Evolutionary conservation across 805 yeast species (phyloP).

Genomic region (Saccharomyces cerevisiae): DNA sequence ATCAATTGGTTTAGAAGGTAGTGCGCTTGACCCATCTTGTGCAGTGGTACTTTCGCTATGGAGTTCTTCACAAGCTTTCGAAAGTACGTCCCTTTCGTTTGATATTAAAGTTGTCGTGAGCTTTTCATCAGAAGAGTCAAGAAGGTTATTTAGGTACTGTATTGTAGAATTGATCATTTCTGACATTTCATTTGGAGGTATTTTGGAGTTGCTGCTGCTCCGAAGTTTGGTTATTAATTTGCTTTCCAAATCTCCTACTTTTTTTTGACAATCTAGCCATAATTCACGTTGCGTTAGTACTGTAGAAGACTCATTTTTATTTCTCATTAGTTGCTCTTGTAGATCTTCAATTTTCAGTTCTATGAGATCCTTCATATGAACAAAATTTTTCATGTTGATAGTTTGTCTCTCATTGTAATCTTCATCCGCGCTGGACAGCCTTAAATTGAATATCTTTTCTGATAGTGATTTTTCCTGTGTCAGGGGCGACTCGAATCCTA

Average conservation of each 20-base stretch:
- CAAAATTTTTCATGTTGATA: conserved; percentile 13
- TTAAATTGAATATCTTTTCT: conserved; percentile 9
- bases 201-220: neutral
- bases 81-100: conserved; percentile 17
- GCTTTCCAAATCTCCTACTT: conserved; percentile 17
- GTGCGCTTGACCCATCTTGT: neutral
- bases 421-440: conserved; percentile 4
- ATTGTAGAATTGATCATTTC: conserved; percentile 1
- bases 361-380: conserved; percentile 19
- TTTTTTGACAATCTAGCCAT: conserved; percentile 20
- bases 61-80: conserved; percentile 18
- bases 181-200: neutral
- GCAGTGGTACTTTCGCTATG: neutral
- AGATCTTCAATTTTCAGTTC: conserved; percentile 18
- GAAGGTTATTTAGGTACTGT: neutral
- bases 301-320: conserved; percentile 16
- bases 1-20: neutral
- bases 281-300: conserved; percentile 10
- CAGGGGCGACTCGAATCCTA: conserved; percentile 12
- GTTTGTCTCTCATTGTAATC: neutral
- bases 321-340: conserved; percentile 17
- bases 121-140: conserved; percentile 5
- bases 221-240: conserved; percentile 4
- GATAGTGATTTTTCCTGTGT: conserved; percentile 4
- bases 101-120: conserved; percentile 7